These are phyloP conservation scores for Calocera cornea DNA, from an alignment of 768 basidiomycete species.

Conservation along the genomic window DNA sequence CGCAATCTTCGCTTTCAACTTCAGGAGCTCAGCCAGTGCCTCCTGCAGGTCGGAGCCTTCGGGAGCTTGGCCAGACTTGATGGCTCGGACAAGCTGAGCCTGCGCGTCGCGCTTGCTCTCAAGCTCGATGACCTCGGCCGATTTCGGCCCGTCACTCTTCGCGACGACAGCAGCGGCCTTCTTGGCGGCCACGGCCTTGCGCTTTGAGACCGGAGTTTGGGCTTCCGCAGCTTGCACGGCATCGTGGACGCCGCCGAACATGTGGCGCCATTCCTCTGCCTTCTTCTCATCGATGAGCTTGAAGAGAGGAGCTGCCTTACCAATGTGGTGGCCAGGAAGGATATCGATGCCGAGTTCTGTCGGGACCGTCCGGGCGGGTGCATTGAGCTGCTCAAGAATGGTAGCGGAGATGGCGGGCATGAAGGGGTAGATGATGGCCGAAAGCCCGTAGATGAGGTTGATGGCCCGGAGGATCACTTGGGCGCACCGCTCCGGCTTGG, in stretches of 20 bases:
- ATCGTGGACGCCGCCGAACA: conserved; percentile 57
- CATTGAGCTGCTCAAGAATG: conserved; percentile 78
- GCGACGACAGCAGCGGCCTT: conserved; percentile 28
- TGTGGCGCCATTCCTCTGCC: conserved; percentile 65
- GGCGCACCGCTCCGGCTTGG: conserved; percentile 72
- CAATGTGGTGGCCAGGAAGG: conserved; percentile 71
- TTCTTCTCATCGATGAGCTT: conserved; percentile 85
- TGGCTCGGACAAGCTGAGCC: conserved; percentile 52
- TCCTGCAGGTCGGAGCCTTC: conserved; percentile 46
- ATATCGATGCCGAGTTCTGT: conserved; percentile 64
- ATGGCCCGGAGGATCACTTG: conserved; percentile 79
- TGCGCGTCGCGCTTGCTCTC: conserved; percentile 67
- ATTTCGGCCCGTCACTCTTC: conserved; percentile 42
- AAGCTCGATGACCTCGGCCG: conserved; percentile 54
- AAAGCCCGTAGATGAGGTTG: conserved; percentile 85
- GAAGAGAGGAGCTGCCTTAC: conserved; percentile 80
- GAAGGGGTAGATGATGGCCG: conserved; percentile 80
- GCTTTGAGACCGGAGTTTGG: conserved; percentile 25
- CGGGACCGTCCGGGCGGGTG: conserved; percentile 70
- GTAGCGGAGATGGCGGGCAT: conserved; percentile 81
- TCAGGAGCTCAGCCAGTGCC: conserved; percentile 52
- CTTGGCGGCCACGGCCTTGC: conserved; percentile 38
- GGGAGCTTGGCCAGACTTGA: conserved; percentile 38
- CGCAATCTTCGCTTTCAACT: conserved; percentile 46
- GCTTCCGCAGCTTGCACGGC: conserved; percentile 26